phyloP scores from a whole-genome alignment of 805 yeast genomes.

The Saccharomyces mikatae region DNA sequence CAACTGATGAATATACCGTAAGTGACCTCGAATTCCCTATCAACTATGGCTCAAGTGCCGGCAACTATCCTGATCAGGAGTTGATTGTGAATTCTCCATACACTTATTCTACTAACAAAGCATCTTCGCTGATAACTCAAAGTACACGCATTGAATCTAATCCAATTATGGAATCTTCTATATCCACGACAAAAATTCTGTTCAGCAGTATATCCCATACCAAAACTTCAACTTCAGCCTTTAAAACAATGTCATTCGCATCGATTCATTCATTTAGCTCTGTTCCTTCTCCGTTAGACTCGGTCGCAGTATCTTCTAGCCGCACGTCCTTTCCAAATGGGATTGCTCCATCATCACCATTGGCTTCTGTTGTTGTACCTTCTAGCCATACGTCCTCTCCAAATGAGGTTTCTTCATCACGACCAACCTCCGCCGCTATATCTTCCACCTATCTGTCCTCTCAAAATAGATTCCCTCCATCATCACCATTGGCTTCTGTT shows the following conservation, averaged over 20 bases:
- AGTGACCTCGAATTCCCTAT: neutral
- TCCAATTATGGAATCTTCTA: neutral
- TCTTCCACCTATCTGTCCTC: neutral
- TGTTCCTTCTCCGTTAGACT: neutral
- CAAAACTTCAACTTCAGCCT: neutral
- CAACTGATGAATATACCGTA: neutral
- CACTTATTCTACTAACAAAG: neutral
- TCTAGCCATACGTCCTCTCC: conserved; percentile 12
- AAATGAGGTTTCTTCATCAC: conserved; percentile 2
- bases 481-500: neutral
- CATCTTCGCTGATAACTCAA: neutral
- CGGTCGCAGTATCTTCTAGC: neutral
- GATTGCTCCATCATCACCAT: conserved; percentile 7
- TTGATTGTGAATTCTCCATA: neutral
- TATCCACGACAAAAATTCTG: neutral
- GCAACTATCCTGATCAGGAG: neutral
- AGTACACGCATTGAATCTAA: neutral
- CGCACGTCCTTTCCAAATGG: conserved; percentile 16
- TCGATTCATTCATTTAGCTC: neutral
- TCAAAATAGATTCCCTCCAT: neutral
- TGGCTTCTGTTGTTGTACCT: neutral
- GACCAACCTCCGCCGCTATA: neutral
- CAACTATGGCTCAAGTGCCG: neutral
- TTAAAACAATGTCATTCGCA: neutral
- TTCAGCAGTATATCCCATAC: neutral